A percentile compares a stretch with the other conserved stretches of the same genome.
Conservation (phyloP, 1,284 basidiomycete species). For the Ceratobasidium sp. region DNA sequence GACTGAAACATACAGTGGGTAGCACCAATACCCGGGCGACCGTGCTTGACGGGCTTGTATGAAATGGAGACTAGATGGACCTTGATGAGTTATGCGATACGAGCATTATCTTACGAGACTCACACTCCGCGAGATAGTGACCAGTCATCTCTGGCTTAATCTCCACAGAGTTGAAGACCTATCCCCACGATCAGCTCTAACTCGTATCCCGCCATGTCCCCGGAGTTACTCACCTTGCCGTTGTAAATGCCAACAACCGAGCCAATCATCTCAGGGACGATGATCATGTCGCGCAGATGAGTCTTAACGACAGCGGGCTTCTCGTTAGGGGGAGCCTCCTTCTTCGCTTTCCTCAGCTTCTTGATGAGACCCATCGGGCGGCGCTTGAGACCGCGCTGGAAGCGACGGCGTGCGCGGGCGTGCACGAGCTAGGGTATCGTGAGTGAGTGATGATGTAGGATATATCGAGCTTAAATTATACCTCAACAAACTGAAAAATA, state of each 20-base stretch:
- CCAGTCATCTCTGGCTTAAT: conserved; percentile 99
- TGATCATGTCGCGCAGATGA: conserved; percentile 99
- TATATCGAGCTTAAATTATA: conserved; percentile 54
- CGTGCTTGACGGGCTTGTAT: conserved; percentile 94
- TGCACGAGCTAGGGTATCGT: conserved; percentile 83
- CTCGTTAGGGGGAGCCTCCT: conserved; percentile 97
- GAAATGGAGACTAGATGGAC: conserved; percentile 42
- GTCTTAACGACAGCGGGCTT: conserved; percentile 99
- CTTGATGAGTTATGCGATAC: not conserved
- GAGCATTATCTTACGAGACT: conserved; percentile 49
- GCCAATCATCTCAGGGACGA: conserved; percentile 99
- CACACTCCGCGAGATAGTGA: conserved; percentile 96
- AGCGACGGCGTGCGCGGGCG: conserved; percentile 97
- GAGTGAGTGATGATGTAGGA: not conserved
- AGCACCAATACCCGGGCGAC: conserved; percentile 98
- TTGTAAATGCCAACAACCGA: conserved; percentile 97
- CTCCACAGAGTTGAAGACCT: conserved; percentile 97
- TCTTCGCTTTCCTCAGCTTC: conserved; percentile 99
- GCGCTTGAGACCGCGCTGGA: conserved; percentile 99
- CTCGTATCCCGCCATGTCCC: not conserved
- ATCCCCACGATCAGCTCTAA: not conserved
- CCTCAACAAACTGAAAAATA: conserved; percentile 73
- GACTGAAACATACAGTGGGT: conserved; percentile 66
- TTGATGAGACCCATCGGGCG: conserved; percentile 99
- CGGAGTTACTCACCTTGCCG: conserved; percentile 74